A percentile compares a stretch with the other conserved stretches of the same genome.
Conservation (phyloP, 345 rosid species). For the Adansonia digitata region DNA sequence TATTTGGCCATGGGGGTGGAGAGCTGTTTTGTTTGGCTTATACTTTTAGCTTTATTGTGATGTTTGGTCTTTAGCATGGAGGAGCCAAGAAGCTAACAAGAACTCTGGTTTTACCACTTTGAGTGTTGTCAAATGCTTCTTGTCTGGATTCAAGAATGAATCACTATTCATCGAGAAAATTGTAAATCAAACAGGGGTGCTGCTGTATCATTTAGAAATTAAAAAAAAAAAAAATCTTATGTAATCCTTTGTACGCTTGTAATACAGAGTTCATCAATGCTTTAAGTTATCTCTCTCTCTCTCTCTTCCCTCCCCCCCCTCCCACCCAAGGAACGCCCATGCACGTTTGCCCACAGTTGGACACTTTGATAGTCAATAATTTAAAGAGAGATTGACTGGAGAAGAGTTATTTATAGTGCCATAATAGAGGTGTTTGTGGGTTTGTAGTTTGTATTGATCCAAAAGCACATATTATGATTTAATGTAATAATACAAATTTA, state of each 20-base stretch:
- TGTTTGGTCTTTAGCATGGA: background rate
- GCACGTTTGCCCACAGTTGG: background rate
- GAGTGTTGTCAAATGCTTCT: background rate
- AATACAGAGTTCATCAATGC: slow-evolving; percentile 3
- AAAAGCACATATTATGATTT: too few relatives aligned
- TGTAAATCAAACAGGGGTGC: background rate
- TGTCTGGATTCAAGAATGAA: background rate
- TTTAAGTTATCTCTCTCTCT: background rate
- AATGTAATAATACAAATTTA: too few relatives aligned
- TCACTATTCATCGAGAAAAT: background rate
- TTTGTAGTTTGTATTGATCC: too few relatives aligned
- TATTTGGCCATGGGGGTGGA: background rate
- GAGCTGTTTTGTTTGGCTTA: background rate
- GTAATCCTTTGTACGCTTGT: background rate
- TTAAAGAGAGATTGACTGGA: background rate
- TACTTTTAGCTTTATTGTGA: background rate
- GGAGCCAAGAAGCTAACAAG: background rate
- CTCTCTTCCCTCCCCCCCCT: too few relatives aligned
- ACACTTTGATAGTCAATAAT: background rate
- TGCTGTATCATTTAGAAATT: background rate
- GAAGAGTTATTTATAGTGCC: background rate
- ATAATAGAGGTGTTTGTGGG: too few relatives aligned
- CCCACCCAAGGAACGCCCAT: background rate
- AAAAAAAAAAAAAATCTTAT: too few relatives aligned
- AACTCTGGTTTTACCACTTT: background rate